Evolutionary conservation across 306 rosid species (phyloP).

Genomic region (Quercus ilex): DNA sequence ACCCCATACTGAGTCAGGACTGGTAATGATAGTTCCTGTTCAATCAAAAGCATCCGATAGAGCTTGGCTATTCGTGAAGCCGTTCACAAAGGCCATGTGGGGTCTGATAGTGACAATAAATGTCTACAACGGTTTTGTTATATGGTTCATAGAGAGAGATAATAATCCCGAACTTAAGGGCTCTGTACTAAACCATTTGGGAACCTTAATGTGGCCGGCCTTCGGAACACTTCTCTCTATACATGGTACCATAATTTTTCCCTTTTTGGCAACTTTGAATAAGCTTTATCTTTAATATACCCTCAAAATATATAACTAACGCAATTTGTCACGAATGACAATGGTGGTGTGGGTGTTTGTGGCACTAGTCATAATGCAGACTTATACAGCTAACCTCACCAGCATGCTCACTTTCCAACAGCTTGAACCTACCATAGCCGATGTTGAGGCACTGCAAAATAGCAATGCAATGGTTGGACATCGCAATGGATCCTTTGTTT

Average conservation of each 20-base stretch:
- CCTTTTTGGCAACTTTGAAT: background rate
- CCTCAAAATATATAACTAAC: background rate
- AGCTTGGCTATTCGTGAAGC: slow-evolving; percentile 39
- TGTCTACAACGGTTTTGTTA: slow-evolving; percentile 43
- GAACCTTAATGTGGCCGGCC: slow-evolving; percentile 40
- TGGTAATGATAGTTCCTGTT: slow-evolving; percentile 43
- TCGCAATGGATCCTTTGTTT: slow-evolving; percentile 31
- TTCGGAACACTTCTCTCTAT: slow-evolving; percentile 37
- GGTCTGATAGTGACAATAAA: slow-evolving; percentile 17
- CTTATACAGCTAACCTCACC: slow-evolving; percentile 42
- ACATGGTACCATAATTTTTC: slow-evolving; percentile 24
- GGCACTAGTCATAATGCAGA: slow-evolving; percentile 41
- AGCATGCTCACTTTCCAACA: slow-evolving; percentile 45
- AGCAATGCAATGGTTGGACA: slow-evolving; percentile 34
- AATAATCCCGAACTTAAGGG: slow-evolving; percentile 25
- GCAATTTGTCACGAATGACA: slow-evolving; percentile 39
- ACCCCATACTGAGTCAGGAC: slow-evolving; percentile 41
- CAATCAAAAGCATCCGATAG: slow-evolving; percentile 15
- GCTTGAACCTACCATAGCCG: slow-evolving; percentile 38
- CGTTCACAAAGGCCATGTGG: slow-evolving; percentile 47
- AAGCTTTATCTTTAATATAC: too few relatives aligned
- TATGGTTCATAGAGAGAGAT: slow-evolving; percentile 45
- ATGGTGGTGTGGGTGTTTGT: slow-evolving; percentile 53
- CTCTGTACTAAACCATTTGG: slow-evolving; percentile 34
- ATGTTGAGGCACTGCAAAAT: slow-evolving; percentile 22